Base-by-base conservation (phyloP, 2,329 filamentous ascomycete species). In the Fusarium buharicum region DNA sequence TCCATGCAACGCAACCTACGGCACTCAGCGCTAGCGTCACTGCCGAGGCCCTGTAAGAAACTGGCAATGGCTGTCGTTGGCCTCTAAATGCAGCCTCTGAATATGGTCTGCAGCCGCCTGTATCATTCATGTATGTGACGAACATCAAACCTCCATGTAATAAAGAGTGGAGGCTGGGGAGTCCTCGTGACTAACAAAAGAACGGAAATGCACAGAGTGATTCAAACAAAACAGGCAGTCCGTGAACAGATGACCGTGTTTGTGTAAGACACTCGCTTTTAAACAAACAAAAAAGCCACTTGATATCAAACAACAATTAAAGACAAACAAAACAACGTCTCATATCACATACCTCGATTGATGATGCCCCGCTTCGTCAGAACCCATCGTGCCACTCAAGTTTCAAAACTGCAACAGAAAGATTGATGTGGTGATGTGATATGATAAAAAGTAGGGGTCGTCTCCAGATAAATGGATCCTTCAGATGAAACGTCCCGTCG, bases 311-410 rank as follows among this genome's bases (percentile, higher is more conserved):
- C 27, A 28, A 13, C 27, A 28, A 13, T 28, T 9, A 28, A 28
- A 28, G 27, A 28, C 27, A 28, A 60, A 64, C 44, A 43, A 65
- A 64, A 63, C 48, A 47, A n/a, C 17, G 17, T n/a, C 39, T 55
- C 12, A 33, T 34, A 40, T 50, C 59, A 57, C 65, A 44, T 43
- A 68, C 55, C 66, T 53, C 50, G 59, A 59, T n/a, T n/a, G n/a
- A 39, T 54, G 50, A 52, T 50, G 59, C 44, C 65, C 62, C 62
- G 55, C 50, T 57, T 57, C 62, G 48, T 67, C 65, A 33, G 56
- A 66, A n/a, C 54, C 50, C 65, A 68, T 68, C 65, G 43, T 68
- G 64, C 65, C 62, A 67, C 59, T 56, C 55, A 39, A 33, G 62
- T 66, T 66, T 60, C 63, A 66, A 52, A 13, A 37, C 20, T 55